Base-by-base conservation (phyloP, 306 rosid genomes). In the Acacia melanoxylon region DNA sequence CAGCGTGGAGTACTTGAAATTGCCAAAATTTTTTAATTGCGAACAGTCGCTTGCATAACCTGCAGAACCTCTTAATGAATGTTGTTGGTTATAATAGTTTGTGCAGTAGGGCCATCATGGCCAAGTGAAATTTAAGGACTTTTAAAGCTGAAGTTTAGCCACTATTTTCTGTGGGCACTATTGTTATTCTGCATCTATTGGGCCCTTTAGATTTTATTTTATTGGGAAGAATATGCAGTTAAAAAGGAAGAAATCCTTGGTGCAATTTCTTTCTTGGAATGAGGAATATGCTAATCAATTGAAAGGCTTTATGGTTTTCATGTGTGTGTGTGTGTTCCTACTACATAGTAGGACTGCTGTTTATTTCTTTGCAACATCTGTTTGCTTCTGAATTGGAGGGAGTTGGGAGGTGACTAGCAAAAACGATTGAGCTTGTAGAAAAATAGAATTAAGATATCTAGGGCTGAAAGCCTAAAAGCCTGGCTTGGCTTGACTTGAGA, bases 31-130 rank as follows among this genome's bases (percentile, higher is more conserved):
- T 58, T 42, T 80, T 79, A 61, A 49, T 24, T 25, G 54, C 14
- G 69, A 84, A 27, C 35, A 61, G 74, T 79, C 58, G 61, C 68
- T 35, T 24, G 17, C 31, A 33, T 76, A 56, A 46, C 62, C 46
- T 84, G 56, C 29, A 35, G 78, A 74, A 49, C 12, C 41, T 84
- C 73, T 35, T 40, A 45, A 40, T 80, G 69, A 68, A 15, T 74
- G 44, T 58, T 77, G 37, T 19, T 8, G 17, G 54, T 37, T 51
- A 17, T 54, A 61, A 84, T 41, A 56, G 24, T 35, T 75, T 75
- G 78, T 68, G 80, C 46, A 24, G 74, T 70, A 66, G 9, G 51
- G 41, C 14, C 31, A 22, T 58, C 14, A 58, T 31, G 25, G 52
- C 14, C 8, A 27, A 5, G 81, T 68, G 84, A 40, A 72, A 54